Evolutionary conservation across 805 yeast genomes (phyloP).

Genomic region (Teunomyces panamensis): DNA sequence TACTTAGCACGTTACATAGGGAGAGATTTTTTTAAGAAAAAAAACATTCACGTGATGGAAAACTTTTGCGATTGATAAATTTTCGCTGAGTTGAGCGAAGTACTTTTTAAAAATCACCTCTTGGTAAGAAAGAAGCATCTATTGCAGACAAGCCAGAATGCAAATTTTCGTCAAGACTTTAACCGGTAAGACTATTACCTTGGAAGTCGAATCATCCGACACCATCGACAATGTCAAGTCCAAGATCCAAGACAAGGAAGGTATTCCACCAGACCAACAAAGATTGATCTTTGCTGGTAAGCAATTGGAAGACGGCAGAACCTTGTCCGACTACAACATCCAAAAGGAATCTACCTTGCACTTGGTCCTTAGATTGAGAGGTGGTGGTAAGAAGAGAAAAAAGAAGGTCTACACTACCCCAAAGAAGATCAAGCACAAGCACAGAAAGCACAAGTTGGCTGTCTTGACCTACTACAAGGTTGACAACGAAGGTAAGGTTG

Average conservation of each 20-base stretch:
- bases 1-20: background rate
- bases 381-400: conserved; percentile 99
- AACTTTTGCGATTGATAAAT: background rate
- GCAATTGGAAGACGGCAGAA: conserved; percentile 99
- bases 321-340: conserved; percentile 98
- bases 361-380: conserved; percentile 96
- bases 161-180: conserved; percentile 99
- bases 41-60: background rate
- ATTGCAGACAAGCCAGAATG: conserved; percentile 53
- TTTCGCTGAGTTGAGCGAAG: background rate
- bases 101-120: conserved; percentile 1
- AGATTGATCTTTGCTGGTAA: conserved; percentile 99
- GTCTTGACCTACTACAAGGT: conserved; percentile 99
- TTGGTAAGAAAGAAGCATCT: conserved; percentile 50
- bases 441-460: conserved; percentile 98
- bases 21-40: too few relatives aligned
- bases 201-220: conserved; percentile 98
- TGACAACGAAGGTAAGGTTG: conserved; percentile 96
- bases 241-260: conserved; percentile 98
- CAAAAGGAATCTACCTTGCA: conserved; percentile 99
- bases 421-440: conserved; percentile 99
- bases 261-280: conserved; percentile 99
- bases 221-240: conserved; percentile 98
- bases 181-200: conserved; percentile 98
- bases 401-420: conserved; percentile 99